Percentiles rank a stretch among this genome's conserved stretches.
Evolutionary conservation across 2,329 filamentous ascomycete species (phyloP).

Genomic region (Acarospora socialis): DNA sequence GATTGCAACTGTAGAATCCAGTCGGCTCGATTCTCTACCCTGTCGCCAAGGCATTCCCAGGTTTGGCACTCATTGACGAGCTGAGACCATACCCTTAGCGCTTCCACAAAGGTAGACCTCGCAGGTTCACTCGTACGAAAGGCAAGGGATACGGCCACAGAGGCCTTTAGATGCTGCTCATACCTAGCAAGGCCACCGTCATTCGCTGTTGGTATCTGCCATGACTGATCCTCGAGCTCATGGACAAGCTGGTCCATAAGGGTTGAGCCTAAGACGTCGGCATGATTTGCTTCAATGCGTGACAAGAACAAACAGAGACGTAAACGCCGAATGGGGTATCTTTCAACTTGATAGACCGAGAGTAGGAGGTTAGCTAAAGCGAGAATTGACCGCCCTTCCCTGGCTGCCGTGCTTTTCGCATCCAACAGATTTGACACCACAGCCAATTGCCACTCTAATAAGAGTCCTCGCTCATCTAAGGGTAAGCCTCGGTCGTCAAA

Average conservation of each 20-base stretch:
- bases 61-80: constrained; percentile 32
- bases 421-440: too few species aligned
- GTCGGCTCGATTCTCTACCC: constrained; percentile 36
- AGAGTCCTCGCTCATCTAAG: constrained; percentile 6
- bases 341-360: constrained; percentile 18
- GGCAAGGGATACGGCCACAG: constrained; percentile 12
- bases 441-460: constrained; percentile 10
- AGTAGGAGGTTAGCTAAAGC: constrained; percentile 21
- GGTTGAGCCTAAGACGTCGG: constrained; percentile 20
- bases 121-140: constrained; percentile 6
- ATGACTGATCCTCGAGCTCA: constrained; percentile 15
- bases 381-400: too few species aligned
- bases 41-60: constrained; percentile 26
- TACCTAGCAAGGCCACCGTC: constrained; percentile 24
- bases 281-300: constrained; percentile 17
- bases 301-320: constrained; percentile 23
- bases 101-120: constrained; percentile 1
- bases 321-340: constrained; percentile 24
- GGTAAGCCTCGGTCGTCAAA: constrained; percentile 3
- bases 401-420: too few species aligned
- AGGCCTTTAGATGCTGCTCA: constrained; percentile 22
- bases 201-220: constrained; percentile 9
- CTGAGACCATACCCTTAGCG: constrained; percentile 17
- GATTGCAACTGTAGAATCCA: constrained; percentile 39
- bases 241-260: constrained; percentile 9